These are phyloP conservation scores for Diplodia intermedia DNA, from an alignment of 2,329 filamentous ascomycete species.

Conservation along the genomic window DNA sequence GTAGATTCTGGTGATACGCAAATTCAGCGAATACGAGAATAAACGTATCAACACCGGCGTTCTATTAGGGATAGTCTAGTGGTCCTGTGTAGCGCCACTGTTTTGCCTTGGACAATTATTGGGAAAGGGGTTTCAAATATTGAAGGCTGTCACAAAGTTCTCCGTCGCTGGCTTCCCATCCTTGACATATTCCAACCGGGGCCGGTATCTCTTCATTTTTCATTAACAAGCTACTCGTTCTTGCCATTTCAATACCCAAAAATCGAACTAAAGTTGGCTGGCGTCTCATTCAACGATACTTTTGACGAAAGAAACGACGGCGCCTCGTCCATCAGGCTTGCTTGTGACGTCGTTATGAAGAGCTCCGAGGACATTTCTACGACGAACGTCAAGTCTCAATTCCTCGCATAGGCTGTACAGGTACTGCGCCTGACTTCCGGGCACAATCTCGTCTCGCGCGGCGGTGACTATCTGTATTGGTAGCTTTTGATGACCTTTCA, in stretches of 20 bases:
- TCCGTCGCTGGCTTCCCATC: too few relatives aligned
- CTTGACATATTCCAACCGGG: too few relatives aligned
- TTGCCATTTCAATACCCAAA: not conserved
- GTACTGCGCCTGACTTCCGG: conserved; percentile 61
- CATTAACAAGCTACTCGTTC: not conserved
- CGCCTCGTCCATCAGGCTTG: conserved; percentile 37
- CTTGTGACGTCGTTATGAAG: conserved; percentile 59
- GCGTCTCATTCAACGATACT: not conserved
- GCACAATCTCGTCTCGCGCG: conserved; percentile 63
- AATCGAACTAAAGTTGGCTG: not conserved
- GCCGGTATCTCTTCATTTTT: too few relatives aligned
- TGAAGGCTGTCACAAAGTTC: too few relatives aligned
- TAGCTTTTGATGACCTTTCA: conserved; percentile 26
- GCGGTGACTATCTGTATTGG: conserved; percentile 66
- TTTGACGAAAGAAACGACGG: conserved; percentile 24
- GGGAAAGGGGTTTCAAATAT: not conserved
- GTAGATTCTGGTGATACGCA: not conserved
- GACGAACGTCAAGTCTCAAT: conserved; percentile 46
- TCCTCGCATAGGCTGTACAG: conserved; percentile 55
- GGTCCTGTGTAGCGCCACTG: not conserved
- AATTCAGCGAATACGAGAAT: not conserved
- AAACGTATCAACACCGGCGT: not conserved
- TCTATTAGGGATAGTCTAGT: not conserved
- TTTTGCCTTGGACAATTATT: not conserved
- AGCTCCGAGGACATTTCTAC: conserved; percentile 53